Percentiles rank a stretch among this genome's conserved stretches.
These are phyloP conservation scores for Raphanus hybrid DNA, from an alignment of 441 rosid species.

Conservation along the genomic window DNA sequence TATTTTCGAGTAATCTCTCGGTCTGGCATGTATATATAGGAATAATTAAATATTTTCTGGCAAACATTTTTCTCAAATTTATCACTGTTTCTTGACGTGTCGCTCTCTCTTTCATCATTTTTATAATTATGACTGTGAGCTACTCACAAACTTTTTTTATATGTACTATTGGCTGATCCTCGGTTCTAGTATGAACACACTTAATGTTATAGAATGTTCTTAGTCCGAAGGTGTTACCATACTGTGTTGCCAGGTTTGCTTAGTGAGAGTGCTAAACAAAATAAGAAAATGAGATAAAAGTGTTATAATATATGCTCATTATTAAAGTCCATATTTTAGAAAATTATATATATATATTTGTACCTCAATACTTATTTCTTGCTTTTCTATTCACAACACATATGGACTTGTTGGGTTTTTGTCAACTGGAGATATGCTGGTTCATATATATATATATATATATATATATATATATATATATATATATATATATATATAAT, in stretches of 20 bases:
- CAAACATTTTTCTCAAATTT: not conserved
- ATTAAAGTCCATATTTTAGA: not conserved
- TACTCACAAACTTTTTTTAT: too few relatives aligned
- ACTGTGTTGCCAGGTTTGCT: too few relatives aligned
- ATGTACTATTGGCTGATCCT: too few relatives aligned
- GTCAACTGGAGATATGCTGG: not conserved
- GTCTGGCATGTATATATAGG: not conserved
- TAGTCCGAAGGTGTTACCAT: too few relatives aligned
- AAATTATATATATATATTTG: not conserved
- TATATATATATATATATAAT: not conserved
- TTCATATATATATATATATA: not conserved
- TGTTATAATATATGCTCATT: not conserved
- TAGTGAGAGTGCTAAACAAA: not conserved
- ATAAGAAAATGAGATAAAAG: not conserved
- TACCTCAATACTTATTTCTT: not conserved
- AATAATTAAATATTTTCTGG: not conserved
- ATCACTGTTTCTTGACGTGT: not conserved
- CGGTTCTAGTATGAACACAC: too few relatives aligned
- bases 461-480: too few relatives aligned
- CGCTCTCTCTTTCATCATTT: not conserved
- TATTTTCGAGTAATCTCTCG: not conserved
- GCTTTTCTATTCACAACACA: not conserved
- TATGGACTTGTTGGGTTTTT: not conserved
- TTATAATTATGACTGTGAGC: not conserved
- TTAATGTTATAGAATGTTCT: too few relatives aligned